Percentiles rank a stretch among this genome's conserved stretches.
Conservation (phyloP, 164 flowering plant genomes). For the Vitis labrusca region DNA sequence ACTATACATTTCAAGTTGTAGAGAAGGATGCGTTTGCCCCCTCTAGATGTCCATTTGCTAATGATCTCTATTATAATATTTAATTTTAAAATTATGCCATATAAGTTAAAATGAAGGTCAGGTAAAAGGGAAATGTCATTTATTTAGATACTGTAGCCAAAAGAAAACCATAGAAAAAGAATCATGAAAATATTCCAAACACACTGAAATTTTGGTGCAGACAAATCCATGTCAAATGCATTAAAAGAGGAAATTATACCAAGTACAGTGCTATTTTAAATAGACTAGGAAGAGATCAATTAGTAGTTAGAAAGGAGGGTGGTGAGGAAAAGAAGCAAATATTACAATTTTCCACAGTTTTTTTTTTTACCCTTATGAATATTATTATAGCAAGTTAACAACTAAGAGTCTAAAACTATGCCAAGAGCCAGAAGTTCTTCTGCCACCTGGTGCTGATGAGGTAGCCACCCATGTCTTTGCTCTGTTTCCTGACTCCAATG, state of each 20-base stretch:
- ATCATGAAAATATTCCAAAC: too few relatives aligned
- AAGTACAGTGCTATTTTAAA: not conserved
- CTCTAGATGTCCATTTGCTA: too few relatives aligned
- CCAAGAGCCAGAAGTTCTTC: conserved; percentile 89
- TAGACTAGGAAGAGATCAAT: not conserved
- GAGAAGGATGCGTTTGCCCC: too few relatives aligned
- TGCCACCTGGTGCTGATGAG: conserved; percentile 91
- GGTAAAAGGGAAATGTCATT: too few relatives aligned
- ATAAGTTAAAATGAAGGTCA: too few relatives aligned
- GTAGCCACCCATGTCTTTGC: conserved; percentile 76
- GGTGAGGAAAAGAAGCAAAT: not conserved
- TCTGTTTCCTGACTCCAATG: conserved; percentile 78
- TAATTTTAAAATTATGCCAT: too few relatives aligned
- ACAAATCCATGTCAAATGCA: not conserved
- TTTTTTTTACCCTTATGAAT: too few relatives aligned
- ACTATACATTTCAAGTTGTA: too few relatives aligned
- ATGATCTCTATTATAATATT: too few relatives aligned
- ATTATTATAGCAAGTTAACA: not conserved
- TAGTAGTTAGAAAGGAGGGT: not conserved
- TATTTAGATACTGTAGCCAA: too few relatives aligned
- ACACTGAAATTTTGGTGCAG: too few relatives aligned
- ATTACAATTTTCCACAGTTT: not conserved
- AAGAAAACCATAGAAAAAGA: too few relatives aligned
- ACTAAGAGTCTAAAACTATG: conserved; percentile 21
- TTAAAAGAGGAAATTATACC: not conserved